Percentiles rank a stretch among this genome's conserved stretches.
These are phyloP conservation scores for Dissophora ornata DNA, from an alignment of 192 early-diverging fungal genomes.

Conservation along the genomic window DNA sequence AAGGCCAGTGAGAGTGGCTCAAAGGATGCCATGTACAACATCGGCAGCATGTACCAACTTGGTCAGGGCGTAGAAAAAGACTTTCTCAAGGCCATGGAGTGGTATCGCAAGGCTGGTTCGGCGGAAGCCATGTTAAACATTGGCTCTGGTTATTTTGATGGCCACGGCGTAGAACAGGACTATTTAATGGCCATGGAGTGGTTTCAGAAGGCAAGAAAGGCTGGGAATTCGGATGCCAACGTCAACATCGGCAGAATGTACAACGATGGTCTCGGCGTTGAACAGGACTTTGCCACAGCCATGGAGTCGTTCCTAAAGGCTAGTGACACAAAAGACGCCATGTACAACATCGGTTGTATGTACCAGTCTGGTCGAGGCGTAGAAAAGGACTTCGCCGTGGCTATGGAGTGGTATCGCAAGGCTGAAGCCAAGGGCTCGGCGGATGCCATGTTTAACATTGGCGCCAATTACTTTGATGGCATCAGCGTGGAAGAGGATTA, in stretches of 20 bases:
- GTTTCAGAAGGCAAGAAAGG: slow-evolving; percentile 47
- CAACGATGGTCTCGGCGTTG: slow-evolving; percentile 34
- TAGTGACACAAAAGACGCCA: too few relatives aligned
- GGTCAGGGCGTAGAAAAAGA: slow-evolving; percentile 42
- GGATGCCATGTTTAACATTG: too few relatives aligned
- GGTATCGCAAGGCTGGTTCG: slow-evolving; percentile 40
- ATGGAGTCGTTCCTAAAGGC: slow-evolving; percentile 46
- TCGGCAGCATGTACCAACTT: slow-evolving; percentile 52
- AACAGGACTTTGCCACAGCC: slow-evolving; percentile 24
- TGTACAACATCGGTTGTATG: too few relatives aligned
- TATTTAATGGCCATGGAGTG: slow-evolving; percentile 49
- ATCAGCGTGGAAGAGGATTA: too few relatives aligned
- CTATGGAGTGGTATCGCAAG: too few relatives aligned
- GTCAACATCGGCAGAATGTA: slow-evolving; percentile 48
- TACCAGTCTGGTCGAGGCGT: too few relatives aligned
- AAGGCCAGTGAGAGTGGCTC: slow-evolving; percentile 45
- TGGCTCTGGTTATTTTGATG: slow-evolving; percentile 51
- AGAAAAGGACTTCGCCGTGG: too few relatives aligned
- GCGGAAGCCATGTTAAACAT: slow-evolving; percentile 38
- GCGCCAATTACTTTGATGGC: too few relatives aligned
- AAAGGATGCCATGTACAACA: slow-evolving; percentile 29
- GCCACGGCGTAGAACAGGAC: slow-evolving; percentile 42
- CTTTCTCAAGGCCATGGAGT: slow-evolving; percentile 3
- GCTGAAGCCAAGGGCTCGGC: too few relatives aligned
- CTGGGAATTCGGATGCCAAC: slow-evolving; percentile 43